A percentile compares a stretch with the other conserved stretches of the same genome.
phyloP scores from a whole-genome alignment of 345 rosid species.

The Hibiscus tridactylites region DNA sequence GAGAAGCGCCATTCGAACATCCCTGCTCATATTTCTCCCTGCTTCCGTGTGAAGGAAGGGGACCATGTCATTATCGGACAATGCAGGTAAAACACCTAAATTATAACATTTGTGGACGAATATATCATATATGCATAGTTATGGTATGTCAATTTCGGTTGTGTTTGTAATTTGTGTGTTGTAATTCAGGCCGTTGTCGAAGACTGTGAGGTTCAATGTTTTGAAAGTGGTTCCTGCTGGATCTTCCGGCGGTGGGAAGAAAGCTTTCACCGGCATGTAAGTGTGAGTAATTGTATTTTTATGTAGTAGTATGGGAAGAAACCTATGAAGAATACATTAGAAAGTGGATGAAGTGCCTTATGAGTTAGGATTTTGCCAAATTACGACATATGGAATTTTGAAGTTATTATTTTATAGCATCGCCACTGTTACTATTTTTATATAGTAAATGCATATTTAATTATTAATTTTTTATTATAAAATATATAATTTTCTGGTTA shows the following conservation, averaged over 20 bases:
- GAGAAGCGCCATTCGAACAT: constrained; percentile 14
- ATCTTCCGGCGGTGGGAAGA: constrained; percentile 58
- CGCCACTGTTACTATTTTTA: too few relatives aligned
- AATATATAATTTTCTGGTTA: too few relatives aligned
- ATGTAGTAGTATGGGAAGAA: not conserved
- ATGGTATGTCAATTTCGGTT: too few relatives aligned
- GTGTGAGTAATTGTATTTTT: not conserved
- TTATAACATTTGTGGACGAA: not conserved
- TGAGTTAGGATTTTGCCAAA: not conserved
- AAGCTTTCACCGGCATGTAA: constrained; percentile 52
- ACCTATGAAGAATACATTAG: not conserved
- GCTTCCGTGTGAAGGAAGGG: constrained; percentile 7
- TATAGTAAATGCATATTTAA: too few relatives aligned
- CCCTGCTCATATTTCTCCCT: constrained; percentile 14
- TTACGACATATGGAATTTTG: not conserved
- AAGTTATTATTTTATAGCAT: too few relatives aligned
- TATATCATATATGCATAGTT: not conserved
- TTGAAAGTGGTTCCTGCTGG: constrained; percentile 76
- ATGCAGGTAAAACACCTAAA: not conserved
- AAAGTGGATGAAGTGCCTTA: not conserved
- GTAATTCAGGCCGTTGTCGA: constrained; percentile 34
- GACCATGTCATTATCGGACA: not conserved
- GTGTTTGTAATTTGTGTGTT: not conserved
- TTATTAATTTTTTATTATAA: too few relatives aligned
- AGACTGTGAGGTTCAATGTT: constrained; percentile 72